phyloP scores from a whole-genome alignment of 257 asterid genomes.

The Dorcoceras hygrometricum region DNA sequence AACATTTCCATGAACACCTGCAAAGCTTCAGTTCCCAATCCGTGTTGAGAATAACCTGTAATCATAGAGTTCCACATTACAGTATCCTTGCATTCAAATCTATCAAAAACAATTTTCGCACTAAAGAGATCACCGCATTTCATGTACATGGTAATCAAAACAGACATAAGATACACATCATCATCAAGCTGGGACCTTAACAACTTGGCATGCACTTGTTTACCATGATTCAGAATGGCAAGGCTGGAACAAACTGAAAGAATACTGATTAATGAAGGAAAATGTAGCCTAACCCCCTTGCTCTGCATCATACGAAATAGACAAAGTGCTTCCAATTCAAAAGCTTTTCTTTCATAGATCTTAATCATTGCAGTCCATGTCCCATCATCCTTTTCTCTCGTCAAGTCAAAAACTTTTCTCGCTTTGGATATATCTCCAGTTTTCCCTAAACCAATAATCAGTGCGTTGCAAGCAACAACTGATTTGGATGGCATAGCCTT shows the following conservation, averaged over 20 bases:
- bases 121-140: slow-evolving; percentile 63
- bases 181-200: slow-evolving; percentile 39
- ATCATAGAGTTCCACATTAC: slow-evolving; percentile 80
- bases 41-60: slow-evolving; percentile 76
- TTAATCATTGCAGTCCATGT: slow-evolving; percentile 77
- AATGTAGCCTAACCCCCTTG: slow-evolving; percentile 48
- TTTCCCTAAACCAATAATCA: slow-evolving; percentile 55
- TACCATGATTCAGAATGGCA: slow-evolving; percentile 59
- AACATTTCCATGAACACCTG: slow-evolving; percentile 48
- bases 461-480: slow-evolving; percentile 54
- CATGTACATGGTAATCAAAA: slow-evolving; percentile 68
- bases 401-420: slow-evolving; percentile 50
- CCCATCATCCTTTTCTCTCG: slow-evolving; percentile 53
- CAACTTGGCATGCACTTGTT: slow-evolving; percentile 57
- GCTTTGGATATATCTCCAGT: slow-evolving; percentile 49
- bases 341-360: slow-evolving; percentile 59
- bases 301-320: slow-evolving; percentile 56
- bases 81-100: slow-evolving; percentile 45
- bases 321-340: slow-evolving; percentile 55
- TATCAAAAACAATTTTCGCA: slow-evolving; percentile 52
- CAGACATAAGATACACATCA: slow-evolving; percentile 52
- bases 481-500: slow-evolving; percentile 51
- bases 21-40: slow-evolving; percentile 55
- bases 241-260: slow-evolving; percentile 71
- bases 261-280: slow-evolving; percentile 55